Percentiles rank a stretch among this genome's conserved stretches.
phyloP scores from a whole-genome alignment of 1,284 basidiomycete genomes.

The Uromyces viciae-fabae region DNA sequence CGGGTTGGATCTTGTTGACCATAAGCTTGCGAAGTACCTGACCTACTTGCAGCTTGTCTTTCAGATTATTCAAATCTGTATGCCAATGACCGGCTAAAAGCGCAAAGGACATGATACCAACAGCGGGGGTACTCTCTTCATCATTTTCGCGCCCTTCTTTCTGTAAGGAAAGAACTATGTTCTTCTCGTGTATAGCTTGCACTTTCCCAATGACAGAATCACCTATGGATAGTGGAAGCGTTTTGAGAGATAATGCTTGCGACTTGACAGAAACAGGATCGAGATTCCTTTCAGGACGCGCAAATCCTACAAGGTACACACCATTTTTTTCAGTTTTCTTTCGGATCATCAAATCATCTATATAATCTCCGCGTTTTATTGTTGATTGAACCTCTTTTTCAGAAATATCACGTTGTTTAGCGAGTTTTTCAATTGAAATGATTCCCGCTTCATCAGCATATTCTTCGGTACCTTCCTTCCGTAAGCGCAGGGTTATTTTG shows the following conservation, averaged over 20 bases:
- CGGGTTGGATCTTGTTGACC: slow-evolving; percentile 82
- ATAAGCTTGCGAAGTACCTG: slow-evolving; percentile 73
- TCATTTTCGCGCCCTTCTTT: slow-evolving; percentile 67
- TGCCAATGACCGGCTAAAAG: slow-evolving; percentile 79
- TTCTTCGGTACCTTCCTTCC: slow-evolving; percentile 46
- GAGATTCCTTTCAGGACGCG: background rate
- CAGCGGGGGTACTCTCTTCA: background rate
- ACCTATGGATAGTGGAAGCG: slow-evolving; percentile 66
- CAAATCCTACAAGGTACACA: slow-evolving; percentile 47
- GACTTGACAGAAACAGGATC: background rate
- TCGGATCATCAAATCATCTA: slow-evolving; percentile 51
- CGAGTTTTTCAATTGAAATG: slow-evolving; percentile 12
- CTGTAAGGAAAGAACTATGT: slow-evolving; percentile 64
- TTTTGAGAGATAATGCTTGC: background rate
- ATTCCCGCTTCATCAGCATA: slow-evolving; percentile 11
- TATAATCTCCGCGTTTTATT: slow-evolving; percentile 50
- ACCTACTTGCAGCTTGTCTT: slow-evolving; percentile 65
- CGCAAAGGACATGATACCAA: slow-evolving; percentile 75
- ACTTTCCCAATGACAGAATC: slow-evolving; percentile 69
- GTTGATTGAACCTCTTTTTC: slow-evolving; percentile 48
- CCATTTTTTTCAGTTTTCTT: slow-evolving; percentile 51
- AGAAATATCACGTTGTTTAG: slow-evolving; percentile 45
- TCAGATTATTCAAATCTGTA: slow-evolving; percentile 68
- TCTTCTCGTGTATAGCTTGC: slow-evolving; percentile 75
- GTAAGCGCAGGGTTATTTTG: slow-evolving; percentile 52